A percentile compares a stretch with the other conserved stretches of the same genome.
phyloP scores from a whole-genome alignment of 805 yeast genomes.

The Starmerella ratchasimensis region DNA sequence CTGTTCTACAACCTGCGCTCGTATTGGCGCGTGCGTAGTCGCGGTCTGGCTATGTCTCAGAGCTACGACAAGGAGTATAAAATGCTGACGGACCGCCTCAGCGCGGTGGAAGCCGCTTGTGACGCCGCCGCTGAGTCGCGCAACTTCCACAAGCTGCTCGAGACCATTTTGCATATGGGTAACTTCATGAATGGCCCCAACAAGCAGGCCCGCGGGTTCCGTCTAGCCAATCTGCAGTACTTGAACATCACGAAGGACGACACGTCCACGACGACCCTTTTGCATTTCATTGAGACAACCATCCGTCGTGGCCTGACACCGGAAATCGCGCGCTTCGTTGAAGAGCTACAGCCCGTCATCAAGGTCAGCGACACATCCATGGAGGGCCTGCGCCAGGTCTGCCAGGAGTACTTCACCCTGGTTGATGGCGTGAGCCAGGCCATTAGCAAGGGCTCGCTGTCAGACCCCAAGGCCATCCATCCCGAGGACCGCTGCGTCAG shows the following conservation, averaged over 20 bases:
- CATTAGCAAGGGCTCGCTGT: constrained; percentile 67
- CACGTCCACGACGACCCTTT: constrained; percentile 69
- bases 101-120: constrained; percentile 60
- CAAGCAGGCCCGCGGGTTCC: constrained; percentile 88
- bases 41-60: constrained; percentile 60
- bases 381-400: constrained; percentile 67
- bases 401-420: constrained; percentile 45
- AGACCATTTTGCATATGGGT: constrained; percentile 80
- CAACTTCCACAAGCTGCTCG: constrained; percentile 57
- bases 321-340: constrained; percentile 57
- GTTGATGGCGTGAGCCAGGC: constrained; percentile 62
- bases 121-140: constrained; percentile 51
- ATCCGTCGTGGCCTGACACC: constrained; percentile 69
- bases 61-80: constrained; percentile 66
- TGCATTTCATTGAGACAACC: constrained; percentile 83
- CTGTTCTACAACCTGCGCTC: constrained; percentile 68
- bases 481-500: constrained; percentile 63
- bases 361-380: constrained; percentile 60
- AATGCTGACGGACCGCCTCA: constrained; percentile 53
- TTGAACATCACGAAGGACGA: constrained; percentile 84
- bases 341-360: constrained; percentile 48
- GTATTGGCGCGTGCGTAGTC: constrained; percentile 85
- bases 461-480: constrained; percentile 65
- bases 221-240: constrained; percentile 76
- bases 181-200: constrained; percentile 91